phyloP scores from a whole-genome alignment of 2,329 filamentous ascomycete species.

The Huntiella abstrusa region DNA sequence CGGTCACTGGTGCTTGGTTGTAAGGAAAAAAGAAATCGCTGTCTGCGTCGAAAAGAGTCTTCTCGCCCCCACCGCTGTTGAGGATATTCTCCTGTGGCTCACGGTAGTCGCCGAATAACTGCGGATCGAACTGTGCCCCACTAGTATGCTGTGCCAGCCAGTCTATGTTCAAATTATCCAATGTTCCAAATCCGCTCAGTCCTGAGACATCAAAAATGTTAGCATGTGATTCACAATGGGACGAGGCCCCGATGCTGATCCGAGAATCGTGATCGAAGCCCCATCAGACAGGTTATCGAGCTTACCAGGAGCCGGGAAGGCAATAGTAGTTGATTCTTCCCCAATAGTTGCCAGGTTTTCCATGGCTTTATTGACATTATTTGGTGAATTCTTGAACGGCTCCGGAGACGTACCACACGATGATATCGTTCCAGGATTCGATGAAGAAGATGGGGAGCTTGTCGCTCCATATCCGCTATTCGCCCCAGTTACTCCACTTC shows the following conservation, averaged over 20 bases:
- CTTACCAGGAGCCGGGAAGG: conserved; percentile 12
- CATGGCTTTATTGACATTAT: conserved; percentile 37
- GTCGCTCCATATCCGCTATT: conserved; percentile 27
- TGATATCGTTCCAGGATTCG: conserved; percentile 38
- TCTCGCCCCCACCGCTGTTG: conserved; percentile 20
- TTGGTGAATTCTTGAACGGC: conserved; percentile 52
- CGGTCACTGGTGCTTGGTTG: conserved; percentile 34
- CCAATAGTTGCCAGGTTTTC: conserved; percentile 47
- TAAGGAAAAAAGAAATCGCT: conserved; percentile 67
- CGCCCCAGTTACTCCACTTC: neutral
- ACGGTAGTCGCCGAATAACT: conserved; percentile 80
- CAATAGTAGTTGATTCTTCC: conserved; percentile 31
- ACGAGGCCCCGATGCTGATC: conserved; percentile 3
- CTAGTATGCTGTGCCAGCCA: conserved; percentile 67
- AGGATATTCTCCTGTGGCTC: conserved; percentile 74
- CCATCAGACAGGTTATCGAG: neutral
- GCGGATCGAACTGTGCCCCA: conserved; percentile 64
- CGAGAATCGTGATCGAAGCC: conserved; percentile 5
- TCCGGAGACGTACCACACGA: conserved; percentile 65
- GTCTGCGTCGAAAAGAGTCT: conserved; percentile 46
- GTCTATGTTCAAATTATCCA: conserved; percentile 34
- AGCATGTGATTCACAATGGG: conserved; percentile 9
- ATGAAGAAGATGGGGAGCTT: conserved; percentile 46
- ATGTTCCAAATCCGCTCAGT: conserved; percentile 6
- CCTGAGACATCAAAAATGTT: conserved; percentile 9